phyloP scores from a whole-genome alignment of 306 rosid species.

The Astragalus membranaceus region DNA sequence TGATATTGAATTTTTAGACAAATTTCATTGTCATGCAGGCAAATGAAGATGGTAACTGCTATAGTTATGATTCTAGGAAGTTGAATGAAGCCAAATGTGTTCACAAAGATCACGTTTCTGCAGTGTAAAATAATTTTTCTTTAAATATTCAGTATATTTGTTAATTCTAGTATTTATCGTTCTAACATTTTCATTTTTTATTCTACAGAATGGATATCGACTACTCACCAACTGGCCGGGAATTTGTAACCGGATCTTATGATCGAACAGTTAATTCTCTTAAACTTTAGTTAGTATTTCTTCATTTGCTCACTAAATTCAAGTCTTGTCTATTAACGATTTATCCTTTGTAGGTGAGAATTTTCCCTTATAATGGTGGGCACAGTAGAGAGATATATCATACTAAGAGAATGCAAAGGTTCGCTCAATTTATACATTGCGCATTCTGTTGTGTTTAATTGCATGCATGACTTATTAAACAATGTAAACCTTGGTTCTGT shows the following conservation, averaged over 20 bases:
- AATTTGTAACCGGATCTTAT: slow-evolving; percentile 96
- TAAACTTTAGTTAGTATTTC: slow-evolving; percentile 6
- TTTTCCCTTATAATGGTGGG: slow-evolving; percentile 82
- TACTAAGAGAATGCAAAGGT: slow-evolving; percentile 95
- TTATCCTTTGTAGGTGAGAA: slow-evolving; percentile 50
- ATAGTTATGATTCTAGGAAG: slow-evolving; percentile 75
- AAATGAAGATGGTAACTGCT: slow-evolving; percentile 82
- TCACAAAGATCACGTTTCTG: slow-evolving; percentile 88
- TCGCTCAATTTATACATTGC: no score
- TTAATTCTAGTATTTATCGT: background rate
- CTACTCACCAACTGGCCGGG: slow-evolving; percentile 95
- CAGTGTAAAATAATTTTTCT: slow-evolving; percentile 58
- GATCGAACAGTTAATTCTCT: slow-evolving; percentile 83
- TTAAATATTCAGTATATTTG: background rate
- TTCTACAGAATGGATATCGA: slow-evolving; percentile 84
- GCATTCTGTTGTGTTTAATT: no score
- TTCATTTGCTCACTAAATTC: background rate
- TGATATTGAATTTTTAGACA: background rate
- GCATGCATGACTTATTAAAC: no score
- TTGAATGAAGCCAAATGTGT: slow-evolving; percentile 78
- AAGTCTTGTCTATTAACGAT: background rate
- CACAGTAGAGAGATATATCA: slow-evolving; percentile 94
- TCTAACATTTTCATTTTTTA: background rate
- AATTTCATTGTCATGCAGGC: slow-evolving; percentile 49
- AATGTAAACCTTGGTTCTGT: no score